These are phyloP conservation scores for Delonix regia DNA, from an alignment of 306 rosid genomes.

Conservation along the genomic window DNA sequence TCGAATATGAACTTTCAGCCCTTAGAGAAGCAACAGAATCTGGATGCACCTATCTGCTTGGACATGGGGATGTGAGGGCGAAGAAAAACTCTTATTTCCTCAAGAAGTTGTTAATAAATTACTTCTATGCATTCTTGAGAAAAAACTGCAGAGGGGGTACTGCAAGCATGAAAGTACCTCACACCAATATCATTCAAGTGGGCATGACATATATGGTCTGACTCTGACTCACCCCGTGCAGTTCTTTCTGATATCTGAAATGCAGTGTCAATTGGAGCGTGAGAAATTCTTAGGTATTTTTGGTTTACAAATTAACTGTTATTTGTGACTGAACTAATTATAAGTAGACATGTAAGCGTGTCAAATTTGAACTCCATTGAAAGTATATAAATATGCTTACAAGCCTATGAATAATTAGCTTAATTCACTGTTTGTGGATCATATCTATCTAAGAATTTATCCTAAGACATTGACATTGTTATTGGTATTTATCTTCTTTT, in stretches of 20 bases:
- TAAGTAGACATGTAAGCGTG: background rate
- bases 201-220: constrained; percentile 95
- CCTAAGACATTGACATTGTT: background rate
- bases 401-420: background rate
- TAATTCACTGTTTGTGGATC: background rate
- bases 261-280: constrained; percentile 20
- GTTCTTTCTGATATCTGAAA: constrained; percentile 17
- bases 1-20: constrained; percentile 89
- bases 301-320: background rate
- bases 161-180: constrained; percentile 88
- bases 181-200: constrained; percentile 86
- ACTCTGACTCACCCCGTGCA: background rate
- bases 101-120: constrained; percentile 84
- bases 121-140: constrained; percentile 89
- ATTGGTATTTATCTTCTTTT: constrained; percentile 12
- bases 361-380: background rate
- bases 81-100: constrained; percentile 84
- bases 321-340: background rate
- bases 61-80: constrained; percentile 89
- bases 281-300: background rate
- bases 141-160: constrained; percentile 88
- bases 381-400: background rate
- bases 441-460: background rate
- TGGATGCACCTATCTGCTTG: constrained; percentile 89
- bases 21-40: constrained; percentile 88